Evolutionary conservation across 768 basidiomycete species (phyloP), one percentile per base, ranked within the genome.

Genomic region (Trametes cinnabarina): DNA sequence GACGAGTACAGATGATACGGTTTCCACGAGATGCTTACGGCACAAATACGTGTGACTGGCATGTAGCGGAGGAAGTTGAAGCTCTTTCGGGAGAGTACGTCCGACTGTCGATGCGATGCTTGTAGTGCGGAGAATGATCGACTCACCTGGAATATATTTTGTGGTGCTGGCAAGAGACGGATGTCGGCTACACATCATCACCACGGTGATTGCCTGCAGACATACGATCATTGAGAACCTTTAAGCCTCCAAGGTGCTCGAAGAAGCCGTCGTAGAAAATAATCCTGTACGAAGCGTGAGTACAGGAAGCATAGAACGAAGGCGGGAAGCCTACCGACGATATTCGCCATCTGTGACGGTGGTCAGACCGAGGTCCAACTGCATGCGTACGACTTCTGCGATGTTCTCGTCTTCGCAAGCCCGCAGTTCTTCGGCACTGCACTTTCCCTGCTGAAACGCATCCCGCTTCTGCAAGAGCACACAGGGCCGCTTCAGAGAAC

Each of bases 201-300:
- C 17, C 2, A n/a, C n/a, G n/a, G n/a, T n/a, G n/a, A n/a, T n/a
- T n/a, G n/a, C n/a, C n/a, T n/a, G 20, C 6, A 5, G 19, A 37
- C 58, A 25, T 23, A 60, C 58, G 47, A 11, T 79, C 75, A 3
- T 79, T 76, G 43, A 83, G 71, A 48, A 68, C 71, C 37, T 72
- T 74, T 79, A 87, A 83, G 35, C 85, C 86, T 50, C 81, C 78
- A 30, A 88, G 68, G 49, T 77, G 81, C 61, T 87, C 79, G 68
- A 85, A 86, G 34, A 86, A 80, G n/a, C 85, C 85, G 39, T 87
- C 82, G 48, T 76, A 84, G 67, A 83, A 87, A 66, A 77, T 71
- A 25, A 72, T 72, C 63, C 84, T 85, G 64, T 9, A 17, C 10
- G 3, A 12, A 4, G 7, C 7, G 26, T 23, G 7, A 34, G 17